Base-by-base conservation (phyloP, 306 rosid genomes). In the Cucurbita ficifolia region DNA sequence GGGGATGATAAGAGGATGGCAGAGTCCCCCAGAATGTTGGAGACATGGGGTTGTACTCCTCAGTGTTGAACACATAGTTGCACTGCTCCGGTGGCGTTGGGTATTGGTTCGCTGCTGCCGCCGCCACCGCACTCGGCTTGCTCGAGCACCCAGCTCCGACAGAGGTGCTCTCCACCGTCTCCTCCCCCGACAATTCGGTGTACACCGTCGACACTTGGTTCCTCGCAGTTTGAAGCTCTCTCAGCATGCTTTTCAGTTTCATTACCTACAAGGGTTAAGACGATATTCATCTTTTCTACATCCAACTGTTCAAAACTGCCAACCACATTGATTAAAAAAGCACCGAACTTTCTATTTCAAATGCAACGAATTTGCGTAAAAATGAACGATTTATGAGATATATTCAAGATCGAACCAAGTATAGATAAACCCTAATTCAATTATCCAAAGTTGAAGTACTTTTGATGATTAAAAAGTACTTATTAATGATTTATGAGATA, bases 161-260 rank as follows among this genome's bases (percentile, higher is more conserved):
- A 42, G 96, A 89, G 10, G 90, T 85, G 88, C 96, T 89, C 62
- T 91, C 97, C 35, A 91, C 97, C 9, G 97, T 94, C 78, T 91
- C 99, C 65, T 89, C 97, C 2, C 89, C 96, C 18, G 97, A 90
- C 40, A 90, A 70, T 33, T 90, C 97, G 16, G 92, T 87, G 79
- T 87, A 90, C 4, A 81, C 88, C 10, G 82, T 73, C 11, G 96
- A 86, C 11, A 79, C 81, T 72, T 86, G 93, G 57, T 88, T 87
- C 85, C 84, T 82, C 1, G 68, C 70, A 17, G 48, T 79, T 82
- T 89, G 95, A 48, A 70, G 74, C 18, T 88, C 90, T 81, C 87
- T 88, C 73, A 94, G 80, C 83, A 91, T 79, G 8, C 76, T 82
- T 76, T 85, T 88, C 83, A 94, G 85, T 79, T 87, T 87, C 87